Percentiles rank a stretch among this genome's conserved stretches.
Conservation (phyloP, 805 yeast genomes). For the Ogataea trehalophila region DNA sequence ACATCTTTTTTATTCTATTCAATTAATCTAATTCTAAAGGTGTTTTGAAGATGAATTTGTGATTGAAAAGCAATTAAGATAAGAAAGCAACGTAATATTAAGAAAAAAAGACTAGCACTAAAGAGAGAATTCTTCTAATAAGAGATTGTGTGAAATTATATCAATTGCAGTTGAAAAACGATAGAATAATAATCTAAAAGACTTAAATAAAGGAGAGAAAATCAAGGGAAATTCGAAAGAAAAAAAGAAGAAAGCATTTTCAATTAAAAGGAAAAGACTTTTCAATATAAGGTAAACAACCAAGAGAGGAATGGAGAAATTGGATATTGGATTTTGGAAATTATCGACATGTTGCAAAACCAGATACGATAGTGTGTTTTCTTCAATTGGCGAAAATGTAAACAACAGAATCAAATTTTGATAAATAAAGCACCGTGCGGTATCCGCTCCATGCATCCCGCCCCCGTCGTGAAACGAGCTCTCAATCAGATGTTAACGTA, state of each 20-base stretch:
- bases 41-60: neutral
- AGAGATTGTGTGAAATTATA: too few species aligned
- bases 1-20: slow-evolving; percentile 8
- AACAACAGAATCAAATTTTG: too few species aligned
- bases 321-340: neutral
- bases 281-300: neutral
- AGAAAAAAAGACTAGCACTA: too few species aligned
- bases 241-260: neutral
- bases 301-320: neutral
- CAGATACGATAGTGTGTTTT: neutral
- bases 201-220: neutral
- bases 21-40: neutral
- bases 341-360: too few species aligned
- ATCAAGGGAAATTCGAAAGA: neutral
- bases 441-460: too few species aligned
- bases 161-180: neutral
- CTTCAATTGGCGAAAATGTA: neutral
- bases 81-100: neutral
- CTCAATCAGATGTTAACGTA: too few species aligned
- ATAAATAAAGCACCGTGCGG: too few species aligned
- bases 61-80: neutral
- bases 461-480: too few species aligned
- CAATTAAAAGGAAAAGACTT: neutral
- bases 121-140: too few species aligned
- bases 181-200: neutral